phyloP scores from a whole-genome alignment of 805 yeast species.

The Saturnispora ahearnii region DNA sequence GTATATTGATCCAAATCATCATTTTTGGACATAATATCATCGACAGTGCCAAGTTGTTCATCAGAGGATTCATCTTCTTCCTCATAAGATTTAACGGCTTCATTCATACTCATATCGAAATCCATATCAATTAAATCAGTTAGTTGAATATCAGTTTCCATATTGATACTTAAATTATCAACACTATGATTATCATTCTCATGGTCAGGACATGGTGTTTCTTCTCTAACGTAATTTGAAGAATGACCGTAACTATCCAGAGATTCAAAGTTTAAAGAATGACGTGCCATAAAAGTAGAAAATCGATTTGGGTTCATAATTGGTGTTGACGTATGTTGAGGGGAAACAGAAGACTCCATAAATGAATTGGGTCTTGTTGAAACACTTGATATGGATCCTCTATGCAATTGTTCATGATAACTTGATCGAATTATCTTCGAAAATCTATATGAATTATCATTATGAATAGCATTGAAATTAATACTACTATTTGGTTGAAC shows the following conservation, averaged over 20 bases:
- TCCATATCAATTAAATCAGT: constrained; percentile 7
- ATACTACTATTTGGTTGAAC: constrained; percentile 2
- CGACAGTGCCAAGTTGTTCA: not conserved
- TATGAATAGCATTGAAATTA: constrained; percentile 1
- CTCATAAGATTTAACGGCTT: not conserved
- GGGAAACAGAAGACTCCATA: not conserved
- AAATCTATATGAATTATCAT: constrained; percentile 2
- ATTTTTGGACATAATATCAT: not conserved
- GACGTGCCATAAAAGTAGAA: not conserved
- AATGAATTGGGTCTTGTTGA: constrained; percentile 2
- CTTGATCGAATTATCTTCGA: constrained; percentile 1
- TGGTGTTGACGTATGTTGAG: not conserved
- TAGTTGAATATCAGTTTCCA: constrained; percentile 2
- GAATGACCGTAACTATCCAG: too few relatives aligned
- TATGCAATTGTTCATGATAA: constrained; percentile 1
- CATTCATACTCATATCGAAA: constrained; percentile 1
- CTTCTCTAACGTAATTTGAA: not conserved
- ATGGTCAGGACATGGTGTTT: not conserved
- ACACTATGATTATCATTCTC: not conserved
- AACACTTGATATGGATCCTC: not conserved
- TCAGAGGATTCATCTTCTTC: not conserved
- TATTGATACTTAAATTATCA: not conserved
- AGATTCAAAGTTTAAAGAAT: too few relatives aligned
- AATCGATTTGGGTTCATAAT: not conserved
- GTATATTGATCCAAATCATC: not conserved